Evolutionary conservation across 495 filamentous ascomycete species (phyloP).

Genomic region (Tetracladium setigerum): DNA sequence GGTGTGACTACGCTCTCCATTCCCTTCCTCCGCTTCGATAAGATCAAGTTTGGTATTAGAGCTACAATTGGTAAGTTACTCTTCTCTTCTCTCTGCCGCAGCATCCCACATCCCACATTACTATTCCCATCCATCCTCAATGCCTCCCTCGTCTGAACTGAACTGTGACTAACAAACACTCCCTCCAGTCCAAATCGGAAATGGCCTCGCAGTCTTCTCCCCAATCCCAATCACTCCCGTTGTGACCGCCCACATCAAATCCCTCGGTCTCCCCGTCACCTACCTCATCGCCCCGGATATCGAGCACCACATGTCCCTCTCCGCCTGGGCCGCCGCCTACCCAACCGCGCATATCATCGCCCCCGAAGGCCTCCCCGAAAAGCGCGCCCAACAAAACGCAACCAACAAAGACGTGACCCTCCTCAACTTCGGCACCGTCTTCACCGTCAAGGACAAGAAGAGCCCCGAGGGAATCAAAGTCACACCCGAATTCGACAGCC

Average conservation of each 20-base stretch:
- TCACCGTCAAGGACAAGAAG: conserved; percentile 47
- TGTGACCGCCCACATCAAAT: conserved; percentile 56
- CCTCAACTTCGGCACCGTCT: conserved; percentile 62
- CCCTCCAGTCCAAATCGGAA: conserved; percentile 59
- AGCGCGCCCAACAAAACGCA: conserved; percentile 51
- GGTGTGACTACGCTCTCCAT: conserved; percentile 74
- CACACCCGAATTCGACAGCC: conserved; percentile 69
- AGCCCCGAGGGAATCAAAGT: conserved; percentile 35
- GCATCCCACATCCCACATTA: too few relatives aligned
- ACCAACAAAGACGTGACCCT: conserved; percentile 48
- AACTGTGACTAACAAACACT: conserved; percentile 3
- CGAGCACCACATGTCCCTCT: conserved; percentile 88
- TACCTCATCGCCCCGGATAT: conserved; percentile 85
- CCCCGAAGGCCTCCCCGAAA: conserved; percentile 79
- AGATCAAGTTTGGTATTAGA: conserved; percentile 74
- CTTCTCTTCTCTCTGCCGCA: not conserved
- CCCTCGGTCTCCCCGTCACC: conserved; percentile 62
- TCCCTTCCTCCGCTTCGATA: conserved; percentile 78
- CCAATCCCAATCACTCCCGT: conserved; percentile 76
- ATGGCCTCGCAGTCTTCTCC: conserved; percentile 87
- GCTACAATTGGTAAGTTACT: conserved; percentile 69
- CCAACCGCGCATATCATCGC: conserved; percentile 74
- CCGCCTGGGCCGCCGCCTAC: conserved; percentile 72
- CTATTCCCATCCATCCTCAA: not conserved
- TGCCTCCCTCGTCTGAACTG: not conserved